Evolutionary conservation across 2,329 filamentous ascomycete genomes (phyloP).

Genomic region (Beauveria pseudobassiana): DNA sequence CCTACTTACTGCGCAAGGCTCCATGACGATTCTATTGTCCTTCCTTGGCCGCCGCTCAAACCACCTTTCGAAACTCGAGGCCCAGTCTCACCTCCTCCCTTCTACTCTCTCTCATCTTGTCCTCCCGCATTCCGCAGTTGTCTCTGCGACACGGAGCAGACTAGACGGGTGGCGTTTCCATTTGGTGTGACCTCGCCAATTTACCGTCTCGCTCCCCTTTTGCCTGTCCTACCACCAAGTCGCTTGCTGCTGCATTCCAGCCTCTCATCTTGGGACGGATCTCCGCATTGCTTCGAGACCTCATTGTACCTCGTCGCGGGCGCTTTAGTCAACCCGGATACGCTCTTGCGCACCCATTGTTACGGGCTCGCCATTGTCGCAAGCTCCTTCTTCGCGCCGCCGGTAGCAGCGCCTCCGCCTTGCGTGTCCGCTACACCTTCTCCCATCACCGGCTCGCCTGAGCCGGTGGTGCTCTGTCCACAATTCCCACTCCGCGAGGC

Average conservation of each 20-base stretch:
- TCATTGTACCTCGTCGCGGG: background rate
- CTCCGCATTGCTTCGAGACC: background rate
- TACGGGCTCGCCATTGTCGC: background rate
- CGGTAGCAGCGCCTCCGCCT: background rate
- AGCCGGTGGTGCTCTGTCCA: conserved; percentile 10
- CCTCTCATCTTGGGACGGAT: background rate
- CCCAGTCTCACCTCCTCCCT: background rate
- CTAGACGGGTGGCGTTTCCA: background rate
- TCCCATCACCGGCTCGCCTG: conserved; percentile 11
- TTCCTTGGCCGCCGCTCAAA: background rate
- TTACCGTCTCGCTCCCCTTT: background rate
- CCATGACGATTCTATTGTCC: conserved; percentile 5
- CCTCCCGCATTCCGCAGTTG: background rate
- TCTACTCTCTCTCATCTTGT: background rate
- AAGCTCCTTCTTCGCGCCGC: background rate
- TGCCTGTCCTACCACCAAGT: background rate
- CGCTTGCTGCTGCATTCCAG: conserved; percentile 3
- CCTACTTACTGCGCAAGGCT: background rate
- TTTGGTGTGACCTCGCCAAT: conserved; percentile 2
- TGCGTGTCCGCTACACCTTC: background rate
- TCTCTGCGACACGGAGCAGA: background rate
- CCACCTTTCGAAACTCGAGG: background rate
- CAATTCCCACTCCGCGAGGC: conserved; percentile 9
- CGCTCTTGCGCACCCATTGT: background rate
- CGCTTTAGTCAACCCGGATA: background rate